A percentile compares a stretch with the other conserved stretches of the same genome.
Conservation (phyloP, 2,329 filamentous ascomycete genomes). For the Scorias spongiosa region DNA sequence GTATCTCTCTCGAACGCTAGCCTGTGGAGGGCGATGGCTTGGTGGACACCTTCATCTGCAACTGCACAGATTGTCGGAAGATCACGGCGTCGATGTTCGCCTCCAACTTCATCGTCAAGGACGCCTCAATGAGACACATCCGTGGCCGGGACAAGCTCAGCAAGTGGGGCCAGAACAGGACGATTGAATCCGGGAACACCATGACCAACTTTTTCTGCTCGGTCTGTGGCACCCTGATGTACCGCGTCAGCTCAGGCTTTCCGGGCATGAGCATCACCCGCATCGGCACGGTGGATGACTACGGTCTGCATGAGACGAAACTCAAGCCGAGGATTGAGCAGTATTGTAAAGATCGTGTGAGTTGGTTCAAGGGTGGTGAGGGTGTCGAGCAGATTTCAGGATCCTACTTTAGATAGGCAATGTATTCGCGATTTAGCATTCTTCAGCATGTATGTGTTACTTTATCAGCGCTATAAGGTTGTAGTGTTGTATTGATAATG, state of each 20-base stretch:
- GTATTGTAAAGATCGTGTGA: slow-evolving; percentile 37
- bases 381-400: slow-evolving; percentile 15
- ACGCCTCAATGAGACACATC: slow-evolving; percentile 31
- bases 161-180: slow-evolving; percentile 30
- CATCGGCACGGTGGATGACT: slow-evolving; percentile 49
- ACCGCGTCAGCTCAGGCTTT: slow-evolving; percentile 31
- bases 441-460: no score
- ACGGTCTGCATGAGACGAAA: slow-evolving; percentile 39
- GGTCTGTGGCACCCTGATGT: slow-evolving; percentile 47
- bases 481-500: neutral
- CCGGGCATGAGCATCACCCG: slow-evolving; percentile 36
- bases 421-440: no score
- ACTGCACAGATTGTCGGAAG: slow-evolving; percentile 47
- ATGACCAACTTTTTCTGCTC: slow-evolving; percentile 51
- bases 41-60: slow-evolving; percentile 39
- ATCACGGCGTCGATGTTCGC: slow-evolving; percentile 48
- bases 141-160: slow-evolving; percentile 39
- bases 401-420: neutral
- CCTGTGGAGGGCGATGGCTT: slow-evolving; percentile 26
- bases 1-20: neutral
- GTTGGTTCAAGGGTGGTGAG: slow-evolving; percentile 30
- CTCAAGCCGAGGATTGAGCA: slow-evolving; percentile 39
- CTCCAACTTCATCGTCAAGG: slow-evolving; percentile 39
- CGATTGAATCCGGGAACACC: slow-evolving; percentile 29
- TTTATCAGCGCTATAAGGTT: neutral